Base-by-base conservation (phyloP, 1,284 basidiomycete species). In the Fomitopsis pinicola region DNA sequence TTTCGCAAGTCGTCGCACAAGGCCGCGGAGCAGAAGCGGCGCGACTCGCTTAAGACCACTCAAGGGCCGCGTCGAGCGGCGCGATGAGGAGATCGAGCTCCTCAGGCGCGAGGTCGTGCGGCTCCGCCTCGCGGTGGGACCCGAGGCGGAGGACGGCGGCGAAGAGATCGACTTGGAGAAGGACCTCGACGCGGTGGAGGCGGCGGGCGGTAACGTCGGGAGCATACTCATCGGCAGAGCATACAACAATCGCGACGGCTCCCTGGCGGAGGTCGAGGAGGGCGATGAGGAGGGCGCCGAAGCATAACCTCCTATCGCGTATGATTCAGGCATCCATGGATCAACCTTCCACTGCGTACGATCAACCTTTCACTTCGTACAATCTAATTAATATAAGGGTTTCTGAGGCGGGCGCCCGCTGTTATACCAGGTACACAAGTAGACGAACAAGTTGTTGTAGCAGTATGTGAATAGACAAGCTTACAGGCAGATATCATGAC, bases 21-120 rank as follows among this genome's bases (percentile, higher is more conserved):
- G 76, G 94, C 91, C 1, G 97, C 97, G 0, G 97, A 99, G 75
- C 97, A 99, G 73, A 97, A 97, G 73, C 88, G 97, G 22, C 87
- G 97, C 4, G 97, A 99, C 75, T 94, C 91, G 42, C 85, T 99
- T 66, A 99, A 99, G 77, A 89, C 90, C 10, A 8, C 74, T 83
- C 26, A 84, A 85, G 66, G 88, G 80, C 53, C 84, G 94, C 46
- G 83, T 98, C 54, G 89, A 92, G 59, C 81, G 94, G 70, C 79
- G 97, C 56, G 95, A 98, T 70, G 80, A 80, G 54, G 94, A 95
- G 74, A 90, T 98, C 69, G 80, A 76, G 60, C 78, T 73, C 66
- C 74, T 97, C 68, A 80, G 94, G 61, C 75, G 73, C 64, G 93
- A 95, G 75, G 80, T 97, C 26, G 72, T 73, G 59, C 80, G 86